A percentile compares a stretch with the other conserved stretches of the same genome.
These are phyloP conservation scores for Talaromyces stipitatus DNA, from an alignment of 495 filamentous ascomycete genomes.

Conservation along the genomic window DNA sequence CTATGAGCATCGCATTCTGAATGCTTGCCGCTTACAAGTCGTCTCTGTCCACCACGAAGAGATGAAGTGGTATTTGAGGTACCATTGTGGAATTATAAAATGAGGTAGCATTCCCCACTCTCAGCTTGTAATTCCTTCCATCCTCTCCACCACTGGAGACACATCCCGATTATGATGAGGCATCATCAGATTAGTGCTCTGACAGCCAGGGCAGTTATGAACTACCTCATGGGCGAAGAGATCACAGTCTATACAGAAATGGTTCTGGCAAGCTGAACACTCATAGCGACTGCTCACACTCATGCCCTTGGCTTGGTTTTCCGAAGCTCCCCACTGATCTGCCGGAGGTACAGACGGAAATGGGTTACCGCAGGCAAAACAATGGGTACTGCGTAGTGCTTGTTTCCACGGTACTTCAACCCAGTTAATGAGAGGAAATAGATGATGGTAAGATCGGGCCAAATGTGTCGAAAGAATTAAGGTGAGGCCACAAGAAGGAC, in stretches of 20 bases:
- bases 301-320: slow-evolving; percentile 48
- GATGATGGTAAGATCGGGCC: slow-evolving; percentile 88
- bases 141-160: background rate
- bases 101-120: background rate
- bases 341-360: slow-evolving; percentile 43
- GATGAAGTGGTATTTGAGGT: no score
- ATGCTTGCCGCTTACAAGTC: background rate
- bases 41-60: no score
- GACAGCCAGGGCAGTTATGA: slow-evolving; percentile 93
- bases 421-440: slow-evolving; percentile 91
- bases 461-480: slow-evolving; percentile 94
- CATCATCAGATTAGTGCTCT: slow-evolving; percentile 41
- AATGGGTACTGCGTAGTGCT: slow-evolving; percentile 40
- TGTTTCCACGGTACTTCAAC: slow-evolving; percentile 77
- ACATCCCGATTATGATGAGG: background rate
- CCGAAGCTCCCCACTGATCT: slow-evolving; percentile 27
- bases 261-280: slow-evolving; percentile 72
- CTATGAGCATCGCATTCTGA: background rate
- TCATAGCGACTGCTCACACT: slow-evolving; percentile 84
- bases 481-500: slow-evolving; percentile 86
- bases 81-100: background rate
- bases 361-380: slow-evolving; percentile 42
- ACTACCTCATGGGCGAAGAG: slow-evolving; percentile 87
- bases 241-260: slow-evolving; percentile 98
- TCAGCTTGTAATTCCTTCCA: background rate